Evolutionary conservation across 1,284 basidiomycete genomes (phyloP).

Genomic region (Mycena sp.): DNA sequence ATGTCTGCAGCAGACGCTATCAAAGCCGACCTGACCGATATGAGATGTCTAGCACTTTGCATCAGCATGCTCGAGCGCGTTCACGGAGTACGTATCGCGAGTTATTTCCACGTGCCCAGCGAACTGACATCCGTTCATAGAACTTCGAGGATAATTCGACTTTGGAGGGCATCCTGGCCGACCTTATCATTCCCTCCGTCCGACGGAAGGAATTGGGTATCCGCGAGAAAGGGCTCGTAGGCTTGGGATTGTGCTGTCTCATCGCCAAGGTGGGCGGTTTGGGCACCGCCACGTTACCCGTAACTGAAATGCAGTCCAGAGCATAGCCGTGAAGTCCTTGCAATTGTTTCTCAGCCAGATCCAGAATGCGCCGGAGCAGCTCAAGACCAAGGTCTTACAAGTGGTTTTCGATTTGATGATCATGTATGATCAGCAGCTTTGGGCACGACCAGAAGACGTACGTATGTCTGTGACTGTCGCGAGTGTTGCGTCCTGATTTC

Average conservation of each 20-base stretch:
- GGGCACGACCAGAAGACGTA: slow-evolving; percentile 59
- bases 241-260: slow-evolving; percentile 90
- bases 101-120: too few species aligned
- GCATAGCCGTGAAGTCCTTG: slow-evolving; percentile 92
- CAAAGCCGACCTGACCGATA: slow-evolving; percentile 76
- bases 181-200: slow-evolving; percentile 92
- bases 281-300: not conserved
- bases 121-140: slow-evolving; percentile 46
- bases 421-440: slow-evolving; percentile 86
- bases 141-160: slow-evolving; percentile 95
- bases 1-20: slow-evolving; percentile 68
- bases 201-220: slow-evolving; percentile 86
- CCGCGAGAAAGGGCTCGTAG: slow-evolving; percentile 88
- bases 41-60: slow-evolving; percentile 89
- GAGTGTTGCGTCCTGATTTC: not conserved
- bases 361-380: slow-evolving; percentile 77
- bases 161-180: slow-evolving; percentile 88
- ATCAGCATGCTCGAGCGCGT: slow-evolving; percentile 93
- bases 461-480: slow-evolving; percentile 3
- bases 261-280: slow-evolving; percentile 73
- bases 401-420: slow-evolving; percentile 93
- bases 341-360: slow-evolving; percentile 91
- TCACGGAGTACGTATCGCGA: slow-evolving; percentile 71
- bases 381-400: slow-evolving; percentile 86
- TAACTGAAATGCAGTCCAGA: slow-evolving; percentile 52